Conservation (phyloP, 2,329 filamentous ascomycete genomes). For the Cladophialophora yegresii region DNA sequence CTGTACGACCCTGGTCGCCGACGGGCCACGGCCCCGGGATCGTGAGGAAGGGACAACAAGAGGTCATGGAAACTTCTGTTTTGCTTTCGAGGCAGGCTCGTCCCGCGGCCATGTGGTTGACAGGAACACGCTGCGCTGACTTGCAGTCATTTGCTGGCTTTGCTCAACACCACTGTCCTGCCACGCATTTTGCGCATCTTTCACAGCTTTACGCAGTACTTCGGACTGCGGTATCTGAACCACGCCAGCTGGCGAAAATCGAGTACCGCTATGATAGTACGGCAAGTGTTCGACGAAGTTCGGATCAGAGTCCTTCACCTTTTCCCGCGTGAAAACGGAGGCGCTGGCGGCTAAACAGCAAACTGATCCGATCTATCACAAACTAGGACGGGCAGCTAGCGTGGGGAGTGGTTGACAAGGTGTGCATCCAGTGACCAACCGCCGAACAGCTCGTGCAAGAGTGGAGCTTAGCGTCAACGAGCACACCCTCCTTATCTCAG, state of each 20-base stretch:
- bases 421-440: slow-evolving; percentile 13
- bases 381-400: slow-evolving; percentile 22
- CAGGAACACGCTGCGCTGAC: neutral
- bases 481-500: slow-evolving; percentile 16
- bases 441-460: slow-evolving; percentile 4
- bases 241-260: neutral
- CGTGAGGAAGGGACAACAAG: neutral
- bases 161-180: neutral
- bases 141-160: neutral
- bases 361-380: slow-evolving; percentile 24
- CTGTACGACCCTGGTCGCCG: slow-evolving; percentile 2
- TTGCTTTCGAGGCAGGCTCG: neutral
- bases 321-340: slow-evolving; percentile 7
- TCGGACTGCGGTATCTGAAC: neutral
- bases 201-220: neutral
- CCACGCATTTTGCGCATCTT: neutral
- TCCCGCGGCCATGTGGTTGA: slow-evolving; percentile 20
- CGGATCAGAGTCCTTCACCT: neutral
- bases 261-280: neutral
- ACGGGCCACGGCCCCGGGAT: neutral
- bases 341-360: slow-evolving; percentile 25
- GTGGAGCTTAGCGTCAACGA: slow-evolving; percentile 9
- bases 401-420: slow-evolving; percentile 26
- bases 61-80: neutral
- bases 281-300: neutral